Evolutionary conservation across 495 filamentous ascomycete species (phyloP), one percentile per base, ranked within the genome.

Genomic region (Daldinia bambusicola): DNA sequence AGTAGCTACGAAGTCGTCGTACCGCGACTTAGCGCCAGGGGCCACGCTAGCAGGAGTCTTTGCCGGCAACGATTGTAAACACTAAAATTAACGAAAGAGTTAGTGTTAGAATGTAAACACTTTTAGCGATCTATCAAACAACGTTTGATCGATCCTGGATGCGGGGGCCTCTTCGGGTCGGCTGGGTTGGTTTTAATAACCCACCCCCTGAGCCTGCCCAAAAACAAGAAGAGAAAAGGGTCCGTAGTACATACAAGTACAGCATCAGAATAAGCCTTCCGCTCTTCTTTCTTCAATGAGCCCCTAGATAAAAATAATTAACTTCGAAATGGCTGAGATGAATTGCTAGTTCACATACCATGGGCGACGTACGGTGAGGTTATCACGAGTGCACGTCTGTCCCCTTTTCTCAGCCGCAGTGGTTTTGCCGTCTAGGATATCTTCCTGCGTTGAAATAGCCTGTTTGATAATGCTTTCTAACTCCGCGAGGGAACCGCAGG

Each of bases 1-100:
- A 8, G 83, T 84, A 12, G 84, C 88, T 41, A 89, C 82, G 71
- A 93, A 93, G 75, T 93, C 91, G 80, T 93, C 91, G 69, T 86
- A 91, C 16, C 88, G 82, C 4, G 73, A 76, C 40, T 66, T 72
- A 13, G 78, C 75, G 0, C 80, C 82, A 5, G 80, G 77, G 0
- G 74, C 74, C 6, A 78, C 58, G 5, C 64, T 57, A 0, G 78
- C 50, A 1, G 84, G 83, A 1, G 83, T 85, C 16, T 75, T 83
- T 0, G 87, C 69, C 0, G 89, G 86, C 68, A 83, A 74, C 8
- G 61, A 67, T 67, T 87, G 83, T 5, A 94, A 72, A 71, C 91
- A 93, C 55, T 55, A 9, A 8, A 36, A 4, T 9, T 3, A 14
- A 14, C 37, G 37, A 6, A n/a, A 18, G 7, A 18, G 32, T 55